These are phyloP conservation scores for Plicaturopsis crispa DNA, from an alignment of 768 basidiomycete species.

Conservation along the genomic window DNA sequence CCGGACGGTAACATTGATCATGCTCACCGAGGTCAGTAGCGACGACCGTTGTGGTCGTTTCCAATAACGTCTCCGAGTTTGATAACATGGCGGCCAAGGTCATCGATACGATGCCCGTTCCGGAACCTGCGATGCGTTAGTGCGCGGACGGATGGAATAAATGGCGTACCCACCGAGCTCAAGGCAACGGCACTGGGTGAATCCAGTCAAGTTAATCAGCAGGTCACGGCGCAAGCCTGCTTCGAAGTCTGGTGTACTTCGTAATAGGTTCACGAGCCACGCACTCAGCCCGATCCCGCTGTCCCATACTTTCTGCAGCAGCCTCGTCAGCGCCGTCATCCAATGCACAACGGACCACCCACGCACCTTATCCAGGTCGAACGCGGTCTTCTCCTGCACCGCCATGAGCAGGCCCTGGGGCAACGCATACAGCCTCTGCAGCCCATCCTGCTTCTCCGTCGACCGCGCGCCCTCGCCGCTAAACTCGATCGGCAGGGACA, in stretches of 20 bases:
- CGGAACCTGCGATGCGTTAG: slow-evolving; percentile 49
- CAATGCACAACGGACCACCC: not conserved
- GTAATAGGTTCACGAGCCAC: slow-evolving; percentile 56
- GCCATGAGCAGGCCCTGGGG: slow-evolving; percentile 27
- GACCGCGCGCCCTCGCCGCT: slow-evolving; percentile 17
- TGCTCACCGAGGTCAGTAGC: slow-evolving; percentile 70
- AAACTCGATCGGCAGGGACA: slow-evolving; percentile 59
- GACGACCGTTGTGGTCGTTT: slow-evolving; percentile 28
- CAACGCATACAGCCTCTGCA: slow-evolving; percentile 48
- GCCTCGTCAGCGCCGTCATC: slow-evolving; percentile 10
- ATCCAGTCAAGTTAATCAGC: too few species aligned
- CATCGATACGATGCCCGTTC: slow-evolving; percentile 78
- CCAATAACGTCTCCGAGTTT: slow-evolving; percentile 12
- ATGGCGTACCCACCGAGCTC: not conserved
- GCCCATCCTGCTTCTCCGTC: slow-evolving; percentile 59
- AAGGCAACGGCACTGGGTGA: not conserved
- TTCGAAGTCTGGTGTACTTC: too few species aligned
- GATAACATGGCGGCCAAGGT: slow-evolving; percentile 42
- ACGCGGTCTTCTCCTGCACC: slow-evolving; percentile 77
- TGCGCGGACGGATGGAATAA: not conserved
- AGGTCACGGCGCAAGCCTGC: too few species aligned
- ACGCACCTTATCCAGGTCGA: slow-evolving; percentile 87
- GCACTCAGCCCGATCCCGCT: slow-evolving; percentile 82
- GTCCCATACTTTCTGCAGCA: slow-evolving; percentile 88
- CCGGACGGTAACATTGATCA: not conserved